Percentiles rank a stretch among this genome's conserved stretches.
Evolutionary conservation across 768 basidiomycete species (phyloP).

Genomic region (Termitomyces eurrhizus): DNA sequence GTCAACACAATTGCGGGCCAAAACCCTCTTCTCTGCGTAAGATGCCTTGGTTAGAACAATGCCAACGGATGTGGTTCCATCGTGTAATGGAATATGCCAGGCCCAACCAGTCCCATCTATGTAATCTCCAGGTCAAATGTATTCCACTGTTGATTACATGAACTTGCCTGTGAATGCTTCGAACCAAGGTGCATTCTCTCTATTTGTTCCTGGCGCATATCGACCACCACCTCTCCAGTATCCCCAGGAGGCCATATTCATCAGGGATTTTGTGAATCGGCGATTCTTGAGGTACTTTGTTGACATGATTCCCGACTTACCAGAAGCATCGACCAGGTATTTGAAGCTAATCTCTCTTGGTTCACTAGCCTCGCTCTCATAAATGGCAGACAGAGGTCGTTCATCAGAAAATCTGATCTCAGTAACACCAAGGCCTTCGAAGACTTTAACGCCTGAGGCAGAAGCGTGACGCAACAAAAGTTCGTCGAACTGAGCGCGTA

Average conservation of each 20-base stretch:
- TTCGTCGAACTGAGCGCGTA: conserved; percentile 56
- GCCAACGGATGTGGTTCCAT: conserved; percentile 47
- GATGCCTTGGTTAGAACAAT: conserved; percentile 40
- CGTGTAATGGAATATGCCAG: conserved; percentile 54
- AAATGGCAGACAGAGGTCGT: conserved; percentile 4
- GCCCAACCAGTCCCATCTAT: conserved; percentile 52
- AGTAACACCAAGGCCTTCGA: conserved; percentile 41
- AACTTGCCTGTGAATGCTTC: conserved; percentile 51
- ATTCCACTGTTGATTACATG: background rate
- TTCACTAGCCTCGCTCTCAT: conserved; percentile 13
- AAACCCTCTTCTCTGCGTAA: conserved; percentile 29
- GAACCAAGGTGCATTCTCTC: conserved; percentile 46
- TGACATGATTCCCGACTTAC: conserved; percentile 56
- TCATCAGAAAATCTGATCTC: conserved; percentile 39
- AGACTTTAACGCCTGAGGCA: conserved; percentile 43
- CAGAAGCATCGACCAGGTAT: conserved; percentile 60
- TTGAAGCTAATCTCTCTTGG: conserved; percentile 48
- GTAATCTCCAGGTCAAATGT: background rate
- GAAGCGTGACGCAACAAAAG: conserved; percentile 54
- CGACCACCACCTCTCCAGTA: conserved; percentile 53
- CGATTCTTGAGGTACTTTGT: conserved; percentile 57
- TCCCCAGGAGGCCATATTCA: conserved; percentile 64
- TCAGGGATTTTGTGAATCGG: conserved; percentile 46
- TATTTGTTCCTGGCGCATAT: conserved; percentile 36
- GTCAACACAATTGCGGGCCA: conserved; percentile 10